Conservation (phyloP, 2,329 filamentous ascomycete species). For the Diplodia seriata region DNA sequence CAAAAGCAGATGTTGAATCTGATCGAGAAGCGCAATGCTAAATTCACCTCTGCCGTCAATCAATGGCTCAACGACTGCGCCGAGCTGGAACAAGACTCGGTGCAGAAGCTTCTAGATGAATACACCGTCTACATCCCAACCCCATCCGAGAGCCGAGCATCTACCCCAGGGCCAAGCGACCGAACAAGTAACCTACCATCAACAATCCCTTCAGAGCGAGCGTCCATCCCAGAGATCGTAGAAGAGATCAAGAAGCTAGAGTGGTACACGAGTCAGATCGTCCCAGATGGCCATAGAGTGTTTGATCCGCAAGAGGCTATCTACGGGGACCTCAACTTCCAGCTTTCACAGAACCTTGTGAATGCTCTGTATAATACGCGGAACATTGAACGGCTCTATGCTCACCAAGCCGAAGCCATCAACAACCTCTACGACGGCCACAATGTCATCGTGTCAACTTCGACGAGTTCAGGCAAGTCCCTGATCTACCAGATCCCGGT, state of each 20-base stretch:
- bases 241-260: slow-evolving; percentile 79
- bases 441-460: slow-evolving; percentile 91
- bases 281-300: slow-evolving; percentile 88
- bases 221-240: slow-evolving; percentile 83
- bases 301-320: slow-evolving; percentile 85
- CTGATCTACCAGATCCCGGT: slow-evolving; percentile 98
- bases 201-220: slow-evolving; percentile 79
- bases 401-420: slow-evolving; percentile 92
- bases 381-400: slow-evolving; percentile 83
- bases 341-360: slow-evolving; percentile 88
- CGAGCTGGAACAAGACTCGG: slow-evolving; percentile 69
- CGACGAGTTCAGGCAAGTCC: slow-evolving; percentile 95
- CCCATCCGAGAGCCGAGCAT: slow-evolving; percentile 56
- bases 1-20: slow-evolving; percentile 89
- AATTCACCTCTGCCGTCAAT: slow-evolving; percentile 80
- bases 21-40: slow-evolving; percentile 87
- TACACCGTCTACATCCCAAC: slow-evolving; percentile 68
- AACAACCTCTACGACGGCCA: slow-evolving; percentile 83
- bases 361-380: slow-evolving; percentile 94
- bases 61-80: slow-evolving; percentile 77
- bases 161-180: slow-evolving; percentile 51
- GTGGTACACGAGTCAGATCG: slow-evolving; percentile 93
- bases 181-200: slow-evolving; percentile 59
- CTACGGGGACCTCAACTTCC: slow-evolving; percentile 83
- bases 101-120: slow-evolving; percentile 67